Percentiles rank a stretch among this genome's conserved stretches.
phyloP scores from a whole-genome alignment of 345 rosid genomes.

The Physaria fendleri region DNA sequence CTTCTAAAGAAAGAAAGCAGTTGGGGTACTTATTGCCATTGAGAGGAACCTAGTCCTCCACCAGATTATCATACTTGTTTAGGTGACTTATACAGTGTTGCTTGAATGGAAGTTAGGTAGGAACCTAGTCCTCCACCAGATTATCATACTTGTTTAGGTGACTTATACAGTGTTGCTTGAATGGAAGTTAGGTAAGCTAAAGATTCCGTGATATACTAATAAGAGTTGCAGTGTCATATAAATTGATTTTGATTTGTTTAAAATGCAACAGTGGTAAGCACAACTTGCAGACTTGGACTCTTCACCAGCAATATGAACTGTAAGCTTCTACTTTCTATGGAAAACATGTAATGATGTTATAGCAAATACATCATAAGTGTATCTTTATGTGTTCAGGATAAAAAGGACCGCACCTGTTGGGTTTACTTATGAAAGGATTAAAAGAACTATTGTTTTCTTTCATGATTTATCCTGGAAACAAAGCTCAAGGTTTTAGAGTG shows the following conservation, averaged over 20 bases:
- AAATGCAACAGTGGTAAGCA: constrained; percentile 63
- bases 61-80: constrained; percentile 89
- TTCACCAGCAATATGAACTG: constrained; percentile 88
- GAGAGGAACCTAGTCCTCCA: constrained; percentile 84
- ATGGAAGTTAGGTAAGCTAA: constrained; percentile 81
- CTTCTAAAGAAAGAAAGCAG: constrained; percentile 92
- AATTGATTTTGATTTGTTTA: neutral
- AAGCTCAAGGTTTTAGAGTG: no score
- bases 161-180: no score
- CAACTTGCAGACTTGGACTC: constrained; percentile 68
- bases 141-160: no score
- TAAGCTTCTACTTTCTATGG: constrained; percentile 28
- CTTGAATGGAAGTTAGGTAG: no score
- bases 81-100: constrained; percentile 96
- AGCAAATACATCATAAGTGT: neutral
- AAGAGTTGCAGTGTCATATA: neutral
- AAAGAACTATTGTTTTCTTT: no score
- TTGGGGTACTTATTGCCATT: constrained; percentile 98
- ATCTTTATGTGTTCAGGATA: constrained; percentile 53
- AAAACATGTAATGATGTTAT: constrained; percentile 1
- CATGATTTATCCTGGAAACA: no score
- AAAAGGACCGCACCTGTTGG: constrained; percentile 55
- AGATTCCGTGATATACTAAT: neutral
- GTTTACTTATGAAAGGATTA: constrained; percentile 41
- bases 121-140: no score